phyloP scores from a whole-genome alignment of 495 filamentous ascomycete genomes.

The Coniosporium apollinis region DNA sequence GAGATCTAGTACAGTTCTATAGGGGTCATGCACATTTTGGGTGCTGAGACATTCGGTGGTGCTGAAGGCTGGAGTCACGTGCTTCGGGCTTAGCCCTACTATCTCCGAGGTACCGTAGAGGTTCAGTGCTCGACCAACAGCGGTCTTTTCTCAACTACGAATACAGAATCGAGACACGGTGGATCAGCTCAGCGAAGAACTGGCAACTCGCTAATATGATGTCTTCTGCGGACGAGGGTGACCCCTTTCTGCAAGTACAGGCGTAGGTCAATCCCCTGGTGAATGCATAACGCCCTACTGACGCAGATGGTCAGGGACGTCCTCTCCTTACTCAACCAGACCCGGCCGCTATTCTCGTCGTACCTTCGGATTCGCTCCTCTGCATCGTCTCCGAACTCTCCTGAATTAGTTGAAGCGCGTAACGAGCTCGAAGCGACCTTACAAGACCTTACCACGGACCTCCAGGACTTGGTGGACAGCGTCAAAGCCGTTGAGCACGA shows the following conservation, averaged over 20 bases:
- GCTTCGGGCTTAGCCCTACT: no score
- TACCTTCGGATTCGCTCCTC: constrained; percentile 92
- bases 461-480: constrained; percentile 74
- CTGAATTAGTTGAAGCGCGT: constrained; percentile 73
- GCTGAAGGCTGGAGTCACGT: no score
- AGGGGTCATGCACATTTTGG: no score
- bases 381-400: constrained; percentile 48
- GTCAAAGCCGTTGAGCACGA: constrained; percentile 80
- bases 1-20: no score
- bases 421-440: constrained; percentile 66
- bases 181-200: no score
- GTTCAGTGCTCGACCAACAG: no score
- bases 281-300: no score
- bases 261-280: no score
- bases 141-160: no score
- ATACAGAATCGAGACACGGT: no score
- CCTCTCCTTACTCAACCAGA: constrained; percentile 57
- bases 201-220: constrained; percentile 34
- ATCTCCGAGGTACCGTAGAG: no score
- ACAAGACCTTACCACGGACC: constrained; percentile 62
- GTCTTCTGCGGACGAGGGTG: constrained; percentile 55
- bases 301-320: constrained; percentile 72
- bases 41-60: no score
- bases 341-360: constrained; percentile 75
- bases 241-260: constrained; percentile 91